Evolutionary conservation across 208 protist genomes (phyloP).

Genomic region (Naegleria fowleri): DNA sequence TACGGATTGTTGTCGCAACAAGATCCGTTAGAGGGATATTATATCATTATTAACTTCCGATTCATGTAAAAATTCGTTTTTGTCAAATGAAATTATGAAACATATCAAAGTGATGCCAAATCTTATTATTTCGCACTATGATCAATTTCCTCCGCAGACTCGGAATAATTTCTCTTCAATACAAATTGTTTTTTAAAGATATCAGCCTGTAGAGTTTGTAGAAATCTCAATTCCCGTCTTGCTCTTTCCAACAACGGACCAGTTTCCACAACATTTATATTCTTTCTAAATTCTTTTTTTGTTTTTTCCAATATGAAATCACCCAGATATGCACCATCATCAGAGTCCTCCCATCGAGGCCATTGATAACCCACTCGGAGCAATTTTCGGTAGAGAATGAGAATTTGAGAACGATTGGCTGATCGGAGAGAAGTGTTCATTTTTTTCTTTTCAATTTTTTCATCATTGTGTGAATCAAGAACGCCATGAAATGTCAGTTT

Average conservation of each 20-base stretch:
- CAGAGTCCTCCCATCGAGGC: background rate
- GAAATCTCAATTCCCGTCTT: background rate
- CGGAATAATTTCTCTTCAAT: background rate
- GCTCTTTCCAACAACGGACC: background rate
- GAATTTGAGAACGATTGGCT: background rate
- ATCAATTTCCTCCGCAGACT: background rate
- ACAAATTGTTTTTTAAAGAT: slow-evolving; percentile 3
- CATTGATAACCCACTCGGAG: background rate
- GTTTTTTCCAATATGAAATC: background rate
- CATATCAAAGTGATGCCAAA: too few relatives aligned
- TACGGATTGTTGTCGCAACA: too few relatives aligned
- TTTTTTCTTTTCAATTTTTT: background rate
- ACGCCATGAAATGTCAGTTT: background rate
- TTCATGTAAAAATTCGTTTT: too few relatives aligned
- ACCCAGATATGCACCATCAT: background rate
- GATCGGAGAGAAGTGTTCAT: background rate
- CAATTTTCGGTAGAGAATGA: background rate
- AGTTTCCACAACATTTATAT: background rate
- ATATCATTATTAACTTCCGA: too few relatives aligned
- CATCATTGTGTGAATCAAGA: too few relatives aligned
- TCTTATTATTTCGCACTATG: background rate
- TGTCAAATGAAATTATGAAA: too few relatives aligned
- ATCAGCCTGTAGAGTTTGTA: background rate
- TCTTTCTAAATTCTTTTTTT: background rate
- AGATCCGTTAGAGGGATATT: too few relatives aligned